Evolutionary conservation across 148 eudicot genomes (phyloP).

Genomic region (Chenopodium formosanum): DNA sequence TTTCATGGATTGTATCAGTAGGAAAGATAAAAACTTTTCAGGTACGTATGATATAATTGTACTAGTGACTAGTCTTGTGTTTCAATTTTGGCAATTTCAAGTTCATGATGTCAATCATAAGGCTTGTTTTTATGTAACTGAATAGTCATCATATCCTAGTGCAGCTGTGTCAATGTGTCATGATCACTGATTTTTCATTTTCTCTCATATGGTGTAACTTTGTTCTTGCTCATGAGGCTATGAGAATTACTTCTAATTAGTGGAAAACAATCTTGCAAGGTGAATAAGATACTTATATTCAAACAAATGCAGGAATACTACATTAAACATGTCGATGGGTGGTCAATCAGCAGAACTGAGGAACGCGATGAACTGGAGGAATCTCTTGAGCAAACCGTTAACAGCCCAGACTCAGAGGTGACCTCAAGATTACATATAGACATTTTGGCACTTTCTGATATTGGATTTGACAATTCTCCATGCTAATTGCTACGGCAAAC

Average conservation of each 20-base stretch:
- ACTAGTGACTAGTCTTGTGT: neutral
- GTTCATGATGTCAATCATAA: neutral
- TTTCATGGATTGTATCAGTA: constrained; percentile 48
- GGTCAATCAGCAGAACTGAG: constrained; percentile 49
- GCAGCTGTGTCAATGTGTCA: neutral
- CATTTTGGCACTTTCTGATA: neutral
- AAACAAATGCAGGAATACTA: constrained; percentile 50
- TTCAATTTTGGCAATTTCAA: neutral
- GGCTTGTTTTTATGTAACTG: neutral
- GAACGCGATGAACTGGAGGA: constrained; percentile 51
- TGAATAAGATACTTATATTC: neutral
- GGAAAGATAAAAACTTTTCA: constrained; percentile 44
- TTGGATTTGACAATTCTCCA: neutral
- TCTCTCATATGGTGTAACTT: neutral
- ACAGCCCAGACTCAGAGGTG: constrained; percentile 62
- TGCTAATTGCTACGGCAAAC: no score
- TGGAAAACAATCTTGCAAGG: neutral
- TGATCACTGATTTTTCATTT: neutral
- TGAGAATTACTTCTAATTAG: neutral
- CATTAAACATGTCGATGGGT: constrained; percentile 60
- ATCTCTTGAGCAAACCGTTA: constrained; percentile 60
- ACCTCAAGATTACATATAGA: neutral
- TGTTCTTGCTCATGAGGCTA: neutral
- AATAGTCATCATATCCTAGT: neutral
- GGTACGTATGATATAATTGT: constrained; percentile 26